A percentile compares a stretch with the other conserved stretches of the same genome.
Conservation (phyloP, 208 protist genomes). For the Trypanosoma platydactyli region DNA sequence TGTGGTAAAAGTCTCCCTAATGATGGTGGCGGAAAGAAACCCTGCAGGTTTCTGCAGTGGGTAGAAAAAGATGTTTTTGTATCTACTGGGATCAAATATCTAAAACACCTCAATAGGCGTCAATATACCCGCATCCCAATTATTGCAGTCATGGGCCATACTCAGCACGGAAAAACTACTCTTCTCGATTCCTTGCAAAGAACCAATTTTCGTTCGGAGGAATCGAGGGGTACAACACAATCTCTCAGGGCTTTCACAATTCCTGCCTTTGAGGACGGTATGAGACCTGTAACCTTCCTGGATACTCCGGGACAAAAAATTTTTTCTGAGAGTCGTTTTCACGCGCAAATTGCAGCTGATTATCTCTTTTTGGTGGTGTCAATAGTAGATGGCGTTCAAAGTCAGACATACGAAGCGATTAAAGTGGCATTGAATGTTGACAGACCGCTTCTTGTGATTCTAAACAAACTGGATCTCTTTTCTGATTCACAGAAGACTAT, state of each 20-base stretch:
- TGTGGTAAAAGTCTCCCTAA: neutral
- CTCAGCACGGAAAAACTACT: conserved; percentile 89
- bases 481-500: conserved; percentile 53
- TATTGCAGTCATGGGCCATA: conserved; percentile 80
- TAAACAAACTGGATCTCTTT: conserved; percentile 88
- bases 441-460: conserved; percentile 79
- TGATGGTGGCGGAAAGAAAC: neutral
- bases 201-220: conserved; percentile 45
- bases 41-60: conserved; percentile 71
- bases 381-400: conserved; percentile 72
- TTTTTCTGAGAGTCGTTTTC: conserved; percentile 80
- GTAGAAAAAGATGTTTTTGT: conserved; percentile 83
- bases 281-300: conserved; percentile 73
- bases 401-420: conserved; percentile 84
- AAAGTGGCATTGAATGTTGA: conserved; percentile 87
- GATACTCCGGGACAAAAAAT: conserved; percentile 88
- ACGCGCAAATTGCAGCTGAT: conserved; percentile 73
- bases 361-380: conserved; percentile 81
- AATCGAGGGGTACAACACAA: conserved; percentile 83
- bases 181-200: conserved; percentile 76
- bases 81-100: conserved; percentile 61
- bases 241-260: conserved; percentile 73
- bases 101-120: conserved; percentile 38
- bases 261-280: conserved; percentile 9
- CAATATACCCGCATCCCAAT: conserved; percentile 61